Conservation (phyloP, 2,329 filamentous ascomycete species). For the Hymenoscyphus repandus region DNA sequence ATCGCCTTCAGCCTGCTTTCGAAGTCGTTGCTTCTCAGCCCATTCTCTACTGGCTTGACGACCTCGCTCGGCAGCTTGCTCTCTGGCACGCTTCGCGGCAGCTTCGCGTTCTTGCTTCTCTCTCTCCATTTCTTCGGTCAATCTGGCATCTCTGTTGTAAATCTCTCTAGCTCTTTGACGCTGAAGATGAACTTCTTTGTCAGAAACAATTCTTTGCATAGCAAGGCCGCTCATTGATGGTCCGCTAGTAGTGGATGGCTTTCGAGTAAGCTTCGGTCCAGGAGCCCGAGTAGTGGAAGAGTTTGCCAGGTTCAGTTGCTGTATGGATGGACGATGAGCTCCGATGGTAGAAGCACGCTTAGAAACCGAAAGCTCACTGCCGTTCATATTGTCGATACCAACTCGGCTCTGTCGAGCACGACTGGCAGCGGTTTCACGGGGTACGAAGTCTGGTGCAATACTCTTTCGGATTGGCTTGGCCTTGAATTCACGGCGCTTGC, state of each 20-base stretch:
- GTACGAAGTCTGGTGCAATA: slow-evolving; percentile 33
- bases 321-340: slow-evolving; percentile 32
- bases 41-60: slow-evolving; percentile 55
- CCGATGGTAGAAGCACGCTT: slow-evolving; percentile 29
- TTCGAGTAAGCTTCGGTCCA: slow-evolving; percentile 17
- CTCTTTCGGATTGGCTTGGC: slow-evolving; percentile 50
- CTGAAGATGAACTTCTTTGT: slow-evolving; percentile 46
- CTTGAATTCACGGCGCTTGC: slow-evolving; percentile 56
- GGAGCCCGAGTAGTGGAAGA: slow-evolving; percentile 26
- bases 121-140: slow-evolving; percentile 42
- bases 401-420: slow-evolving; percentile 47
- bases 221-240: slow-evolving; percentile 23
- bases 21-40: slow-evolving; percentile 49
- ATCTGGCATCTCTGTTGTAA: slow-evolving; percentile 46
- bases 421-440: slow-evolving; percentile 54
- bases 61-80: slow-evolving; percentile 57
- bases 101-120: slow-evolving; percentile 51
- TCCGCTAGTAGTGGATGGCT: slow-evolving; percentile 19
- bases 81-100: slow-evolving; percentile 48
- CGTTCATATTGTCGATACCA: slow-evolving; percentile 28
- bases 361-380: slow-evolving; percentile 18
- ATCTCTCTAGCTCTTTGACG: slow-evolving; percentile 49
- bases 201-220: slow-evolving; percentile 42
- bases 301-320: slow-evolving; percentile 30
- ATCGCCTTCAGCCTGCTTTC: slow-evolving; percentile 21